Evolutionary conservation across 441 rosid species (phyloP), one percentile per base, ranked within the genome.

Genomic region (Adansonia gregorii): DNA sequence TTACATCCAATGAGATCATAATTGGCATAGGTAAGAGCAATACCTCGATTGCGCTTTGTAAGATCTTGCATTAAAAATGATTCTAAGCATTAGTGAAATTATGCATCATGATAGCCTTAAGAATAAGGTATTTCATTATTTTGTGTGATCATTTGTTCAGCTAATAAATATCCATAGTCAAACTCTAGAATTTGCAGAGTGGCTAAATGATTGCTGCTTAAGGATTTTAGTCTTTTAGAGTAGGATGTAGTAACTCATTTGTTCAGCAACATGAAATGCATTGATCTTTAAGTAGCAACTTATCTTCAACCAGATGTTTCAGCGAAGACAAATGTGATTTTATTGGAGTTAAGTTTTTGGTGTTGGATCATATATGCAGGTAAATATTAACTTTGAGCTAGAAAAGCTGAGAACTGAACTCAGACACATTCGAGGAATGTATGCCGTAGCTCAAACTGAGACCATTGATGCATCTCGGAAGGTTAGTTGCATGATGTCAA

Each of bases 381-480:
- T 41, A 69, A 81, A 84, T 69, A 71, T 91, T 59, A 83, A 82
- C 86, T 90, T 88, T 76, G 99, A 95, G 93, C 76, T 95, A 72
- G 89, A 87, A 85, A 94, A 91, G 87, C 88, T 95, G 74, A 94
- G 93, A 84, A 84, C 77, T 81, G 97, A 94, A 79, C 97, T 95
- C 54, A 92, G 95, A 82, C 94, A 92, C 11, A 86, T 80, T 79
- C 93, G 85, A 67, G 94, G 93, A 54, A 87, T 92, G 84, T 88
- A 91, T 78, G 94, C 95, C 1, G 46, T 84, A 59, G 95, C 97
- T 83, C 94, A 89, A 77, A 89, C 81, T 74, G 98, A 92, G 85
- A 84, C 92, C 59, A 76, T 86, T 74, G 95, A 89, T 84, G 92
- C 97, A 83, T 90, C 98, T 66, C 85, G 87, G 61, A 91, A 88